Base-by-base conservation (phyloP, 2,329 filamentous ascomycete genomes). In the Thermochaetoides dissita region DNA sequence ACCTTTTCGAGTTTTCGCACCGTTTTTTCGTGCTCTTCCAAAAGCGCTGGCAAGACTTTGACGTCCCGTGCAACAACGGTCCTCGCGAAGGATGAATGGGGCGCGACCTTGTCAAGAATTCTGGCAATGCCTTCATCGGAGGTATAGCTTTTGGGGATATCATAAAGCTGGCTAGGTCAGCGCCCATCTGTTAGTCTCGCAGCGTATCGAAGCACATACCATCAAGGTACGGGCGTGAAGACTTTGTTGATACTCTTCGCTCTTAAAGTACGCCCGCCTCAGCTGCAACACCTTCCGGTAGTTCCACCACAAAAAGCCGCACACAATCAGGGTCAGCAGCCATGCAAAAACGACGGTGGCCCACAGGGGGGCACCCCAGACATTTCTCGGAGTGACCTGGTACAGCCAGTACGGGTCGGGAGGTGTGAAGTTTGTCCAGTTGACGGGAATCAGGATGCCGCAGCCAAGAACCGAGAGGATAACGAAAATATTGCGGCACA, bases 401-500 rank as follows among this genome's bases (percentile, higher is more conserved):
- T 69, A 62, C 42, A 80, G 68, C 75, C 70, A 73, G 42, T 61
- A 51, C 38, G 55, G 42, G 6, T 55, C 45, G 6, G 50, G 51
- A 9, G 59, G 56, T 24, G 61, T 58, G 41, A 67, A 72, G 43
- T 72, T 64, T 7, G 65, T 64, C 46, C 84, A 62, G 56, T 94
- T 89, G 54, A 93, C 65, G 0, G 91, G 91, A 34, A 95, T 78
- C 49, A 95, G 69, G 46, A 96, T 75, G 40, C 68, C 69, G 50
- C 84, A 81, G 11, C 84, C 86, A 30, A 93, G 60, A 6, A 94
- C 49, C 29, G 79, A 73, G 42, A 95, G 64, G 7, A 75, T 63
- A 29, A 83, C 57, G 57, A 96, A 94, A 49, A 96, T 84, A 58
- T 94, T 91, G 46, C 91, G 79, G 57, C 84, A 84, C 91, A 98